Base-by-base conservation (phyloP, 306 rosid species). In the Geum urbanum region DNA sequence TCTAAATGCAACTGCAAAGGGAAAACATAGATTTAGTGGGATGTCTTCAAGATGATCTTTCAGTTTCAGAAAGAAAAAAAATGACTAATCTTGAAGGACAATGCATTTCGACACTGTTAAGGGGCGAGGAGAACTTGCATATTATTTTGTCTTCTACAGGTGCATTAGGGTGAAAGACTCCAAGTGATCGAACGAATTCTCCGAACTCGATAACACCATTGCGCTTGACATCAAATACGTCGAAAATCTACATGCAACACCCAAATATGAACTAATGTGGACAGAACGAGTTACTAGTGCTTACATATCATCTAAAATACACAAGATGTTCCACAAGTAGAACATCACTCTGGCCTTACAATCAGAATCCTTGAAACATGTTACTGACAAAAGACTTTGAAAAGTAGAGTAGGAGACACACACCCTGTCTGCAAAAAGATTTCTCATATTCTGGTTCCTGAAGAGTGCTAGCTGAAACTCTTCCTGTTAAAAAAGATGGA, bases 391-490 rank as follows among this genome's bases (percentile, higher is more conserved):
- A 12, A 24, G 35, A 20, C 32, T 41, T 7, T 15, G 6, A 41
- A 22, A 69, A 53, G 37, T 5, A 13, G 7, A 39, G 41, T 59
- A 11, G 27, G n/a, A 68, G 56, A 35, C 6, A 77, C 87, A 54
- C 13, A 91, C 97, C 86, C 97, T 79, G 77, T 91, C 96, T 0
- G 97, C 91, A 59, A 94, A 94, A 65, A 94, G 87, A 79, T 85
- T 90, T 40, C 73, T 86, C 76, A 39, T 78, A 66, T 88, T 80
- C 71, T 73, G 78, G 64, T 94, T 88, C 76, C 73, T 77, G 82
- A 94, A 94, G 18, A 94, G 86, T 0, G 98, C 97, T 16, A 94
- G 86, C 86, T 87, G 98, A 68, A 94, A 88, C 84, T 94, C 98
- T 85, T 94, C 97, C 98, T 91, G 87, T 22, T 15, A 7, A 60